Evolutionary conservation across 257 asterid species (phyloP), one percentile per base, ranked within the genome.

Genomic region (Linaria vulgaris): DNA sequence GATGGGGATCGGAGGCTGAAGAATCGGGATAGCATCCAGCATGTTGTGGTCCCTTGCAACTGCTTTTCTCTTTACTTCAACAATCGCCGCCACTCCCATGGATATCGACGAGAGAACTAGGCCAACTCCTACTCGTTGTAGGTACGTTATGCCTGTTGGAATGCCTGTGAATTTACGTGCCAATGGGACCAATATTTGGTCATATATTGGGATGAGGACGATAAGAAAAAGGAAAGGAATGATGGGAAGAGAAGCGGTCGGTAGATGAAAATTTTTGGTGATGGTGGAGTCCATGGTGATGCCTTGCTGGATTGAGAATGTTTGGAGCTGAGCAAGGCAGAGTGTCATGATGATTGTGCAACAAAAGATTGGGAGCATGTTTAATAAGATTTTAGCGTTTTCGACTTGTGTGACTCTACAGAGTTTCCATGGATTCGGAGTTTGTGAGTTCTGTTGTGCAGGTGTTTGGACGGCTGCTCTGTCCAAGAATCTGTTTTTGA

Each of bases 371-470:
- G 96, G 96, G 3, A 79, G 53, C 81, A 88, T 69, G 64, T 76
- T 73, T 6, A 86, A 69, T 9, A 88, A 9, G 76, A 88, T 80
- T 69, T 88, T 88, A 15, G 85, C 90, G 55, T 88, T 88, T 58
- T 88, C 96, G 0, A 88, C 96, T 77, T 88, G 95, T 23, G 96
- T 88, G 2, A 86, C 87, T n/a, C 78, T 78, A 72, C 95, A 88
- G 63, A 79, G 84, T 45, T 73, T 79, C 92, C 92, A 83, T 22
- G 85, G 84, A 65, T 63, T 77, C 68, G 65, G 72, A 12, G 30
- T 66, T 19, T 34, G 61, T 0, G 72, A 20, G 55, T 21, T 9
- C 19, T 58, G 61, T 22, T 49, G 16, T 62, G 76, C 21, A 12
- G 85, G 39, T 71, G 74, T 64, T 13, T 63, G 56, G 16, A 86